Base-by-base conservation (phyloP, 169 alveolate species). In the Plasmodium inui region DNA sequence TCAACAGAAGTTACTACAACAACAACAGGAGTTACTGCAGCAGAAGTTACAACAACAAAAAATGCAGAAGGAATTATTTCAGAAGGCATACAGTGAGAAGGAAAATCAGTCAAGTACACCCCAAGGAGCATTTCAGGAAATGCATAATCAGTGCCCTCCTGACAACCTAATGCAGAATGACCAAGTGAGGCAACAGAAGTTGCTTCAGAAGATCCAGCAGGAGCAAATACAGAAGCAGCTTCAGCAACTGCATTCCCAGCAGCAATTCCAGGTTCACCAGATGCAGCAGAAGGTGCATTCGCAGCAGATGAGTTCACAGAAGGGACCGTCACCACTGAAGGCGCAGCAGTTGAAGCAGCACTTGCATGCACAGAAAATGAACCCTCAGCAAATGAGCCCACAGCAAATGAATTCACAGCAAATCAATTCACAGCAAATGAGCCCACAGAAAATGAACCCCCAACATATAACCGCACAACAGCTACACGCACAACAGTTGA, bases 221-320 rank as follows among this genome's bases (percentile, higher is more conserved):
- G 92, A 84, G 28, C 82, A 84, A 41, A 71, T 84, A 30, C 92
- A 71, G 76, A 84, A 84, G 76, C 84, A 71, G 84, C 57, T 84
- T 53, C 92, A 84, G 34, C 82, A 84, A 37, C 17, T 84, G 72
- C 92, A 71, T 41, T 44, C 92, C 22, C 92, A 84, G 39, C 92
- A 82, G 17, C 90, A 84, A 19, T 70, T 84, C n/a, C 74, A 19
- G 32, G 83, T 72, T 22, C 86, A 80, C 57, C 72, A 41, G 74
- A 19, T 39, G 30, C 76, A 80, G 22, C 86, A 80, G 34, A 74
- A 80, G 72, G 41, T 80, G 41, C 67, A 81, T n/a, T 57, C 70
- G 14, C 88, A 46, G 41, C 92, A 67, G 41, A 19, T 83, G 28
- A 19, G 46, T 57, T 57, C 79, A 3, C 32, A 53, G 6, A 44